Percentiles rank a stretch among this genome's conserved stretches.
phyloP scores from a whole-genome alignment of 768 basidiomycete species.

The Mycena indigotica region DNA sequence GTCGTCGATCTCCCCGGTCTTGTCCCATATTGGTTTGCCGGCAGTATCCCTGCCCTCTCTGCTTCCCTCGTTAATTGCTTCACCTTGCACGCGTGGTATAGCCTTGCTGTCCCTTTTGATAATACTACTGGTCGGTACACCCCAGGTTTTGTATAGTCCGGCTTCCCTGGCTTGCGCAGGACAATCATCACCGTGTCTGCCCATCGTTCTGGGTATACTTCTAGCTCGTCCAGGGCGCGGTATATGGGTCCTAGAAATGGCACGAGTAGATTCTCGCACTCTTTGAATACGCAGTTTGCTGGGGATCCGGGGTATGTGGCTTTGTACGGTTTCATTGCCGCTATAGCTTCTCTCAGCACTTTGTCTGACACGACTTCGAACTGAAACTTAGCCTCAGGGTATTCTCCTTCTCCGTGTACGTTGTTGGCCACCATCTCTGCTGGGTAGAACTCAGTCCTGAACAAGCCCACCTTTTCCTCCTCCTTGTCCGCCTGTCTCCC shows the following conservation, averaged over 20 bases:
- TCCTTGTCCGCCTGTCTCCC: constrained; percentile 30
- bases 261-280: constrained; percentile 10
- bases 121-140: constrained; percentile 37
- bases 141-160: constrained; percentile 34
- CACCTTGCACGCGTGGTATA: constrained; percentile 13
- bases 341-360: constrained; percentile 13
- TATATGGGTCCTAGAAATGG: constrained; percentile 24
- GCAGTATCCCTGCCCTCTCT: constrained; percentile 27
- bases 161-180: constrained; percentile 38
- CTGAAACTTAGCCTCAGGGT: not conserved
- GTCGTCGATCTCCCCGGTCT: constrained; percentile 31
- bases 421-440: not conserved
- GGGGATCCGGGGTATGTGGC: constrained; percentile 28
- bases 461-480: not conserved
- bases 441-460: not conserved
- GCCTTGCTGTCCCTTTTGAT: constrained; percentile 16
- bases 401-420: not conserved
- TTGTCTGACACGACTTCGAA: not conserved
- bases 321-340: constrained; percentile 28
- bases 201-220: constrained; percentile 33
- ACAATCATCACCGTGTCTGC: constrained; percentile 29
- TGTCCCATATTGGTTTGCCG: constrained; percentile 31
- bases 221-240: constrained; percentile 31
- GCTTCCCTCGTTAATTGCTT: constrained; percentile 16
- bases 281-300: constrained; percentile 26